Base-by-base conservation (phyloP, 2,329 filamentous ascomycete genomes). In the Aspergillus carbonarius region DNA sequence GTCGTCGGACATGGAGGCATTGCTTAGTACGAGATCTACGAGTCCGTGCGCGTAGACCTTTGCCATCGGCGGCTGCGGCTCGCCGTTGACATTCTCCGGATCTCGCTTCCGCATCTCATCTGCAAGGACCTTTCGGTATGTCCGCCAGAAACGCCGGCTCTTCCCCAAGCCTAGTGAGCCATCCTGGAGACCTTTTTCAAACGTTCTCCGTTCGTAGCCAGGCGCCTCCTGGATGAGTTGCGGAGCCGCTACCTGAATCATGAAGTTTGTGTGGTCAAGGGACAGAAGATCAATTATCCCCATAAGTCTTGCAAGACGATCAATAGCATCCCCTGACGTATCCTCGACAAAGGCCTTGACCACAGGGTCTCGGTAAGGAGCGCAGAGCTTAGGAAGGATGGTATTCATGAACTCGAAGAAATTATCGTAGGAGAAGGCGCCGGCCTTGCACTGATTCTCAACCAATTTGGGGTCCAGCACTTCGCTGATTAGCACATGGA, bases 201-300 rank as follows among this genome's bases (percentile, higher is more conserved):
- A 88, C 34, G 80, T 79, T 27, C 83, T 79, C 60, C 84, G 79
- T 66, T 88, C 86, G 68, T 88, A 88, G 1, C 83, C 83, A 2
- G 83, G 78, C 5, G 84, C 83, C 64, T 86, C 84, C 62, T 84
- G 81, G 59, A 88, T 83, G 39, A 88, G 78, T 8, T 81, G 82
- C 2, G 85, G 84, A 1, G 85, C 83, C 8, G 83, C 83, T 35
- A 84, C 78, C 72, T 83, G 83, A 51, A 88, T 78, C 70, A 88
- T 81, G 71, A 87, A 88, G 68, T 88, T 88, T 6, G 84, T 84
- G 66, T 88, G 85, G 67, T 88, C 86, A 30, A 88, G 74, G 9
- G 82, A 85, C 20, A 88, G 76, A 34, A 85, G 75, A 63, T 88
- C 86, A 54, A 88, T 86, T 52, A 85, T 80, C 54, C 84, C 81